Percentiles rank a stretch among this genome's conserved stretches.
Evolutionary conservation across 768 basidiomycete genomes (phyloP).

Genomic region (Rhizopogon roseolus): DNA sequence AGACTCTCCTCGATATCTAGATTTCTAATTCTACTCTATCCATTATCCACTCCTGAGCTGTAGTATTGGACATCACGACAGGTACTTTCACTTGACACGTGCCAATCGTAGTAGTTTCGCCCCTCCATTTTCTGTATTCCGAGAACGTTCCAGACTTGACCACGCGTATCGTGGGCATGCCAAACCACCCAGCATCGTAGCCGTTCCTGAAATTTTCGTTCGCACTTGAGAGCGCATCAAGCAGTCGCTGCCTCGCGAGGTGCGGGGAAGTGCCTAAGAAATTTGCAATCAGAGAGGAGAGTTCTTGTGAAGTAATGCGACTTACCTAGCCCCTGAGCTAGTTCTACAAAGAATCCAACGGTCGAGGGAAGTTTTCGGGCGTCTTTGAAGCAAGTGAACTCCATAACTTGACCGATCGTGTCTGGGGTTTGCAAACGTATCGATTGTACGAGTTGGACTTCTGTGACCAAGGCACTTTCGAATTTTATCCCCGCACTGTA

Average conservation of each 20-base stretch:
- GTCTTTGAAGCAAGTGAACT: not conserved
- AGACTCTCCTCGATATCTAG: not conserved
- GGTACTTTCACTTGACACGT: slow-evolving; percentile 13
- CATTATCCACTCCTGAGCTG: slow-evolving; percentile 6
- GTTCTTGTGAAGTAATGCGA: not conserved
- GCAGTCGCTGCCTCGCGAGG: slow-evolving; percentile 1
- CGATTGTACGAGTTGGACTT: slow-evolving; percentile 5
- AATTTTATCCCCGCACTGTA: slow-evolving; percentile 9
- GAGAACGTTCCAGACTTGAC: slow-evolving; percentile 9
- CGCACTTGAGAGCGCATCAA: slow-evolving; percentile 5
- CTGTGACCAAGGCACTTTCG: slow-evolving; percentile 3
- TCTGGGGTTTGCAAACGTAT: slow-evolving; percentile 6
- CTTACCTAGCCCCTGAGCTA: slow-evolving; percentile 7
- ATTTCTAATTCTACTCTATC: slow-evolving; percentile 7
- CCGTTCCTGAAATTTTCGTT: not conserved
- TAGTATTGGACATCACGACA: slow-evolving; percentile 3
- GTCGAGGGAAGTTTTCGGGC: not conserved
- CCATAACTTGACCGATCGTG: slow-evolving; percentile 5
- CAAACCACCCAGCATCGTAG: not conserved
- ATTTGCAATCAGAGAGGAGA: not conserved
- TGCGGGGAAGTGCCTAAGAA: slow-evolving; percentile 6
- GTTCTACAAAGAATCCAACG: slow-evolving; percentile 9
- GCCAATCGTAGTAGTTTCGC: slow-evolving; percentile 5
- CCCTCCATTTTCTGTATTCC: slow-evolving; percentile 7
- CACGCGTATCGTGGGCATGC: slow-evolving; percentile 10